Evolutionary conservation across 345 rosid species (phyloP), one percentile per base, ranked within the genome.

Genomic region (Clausena lansium): DNA sequence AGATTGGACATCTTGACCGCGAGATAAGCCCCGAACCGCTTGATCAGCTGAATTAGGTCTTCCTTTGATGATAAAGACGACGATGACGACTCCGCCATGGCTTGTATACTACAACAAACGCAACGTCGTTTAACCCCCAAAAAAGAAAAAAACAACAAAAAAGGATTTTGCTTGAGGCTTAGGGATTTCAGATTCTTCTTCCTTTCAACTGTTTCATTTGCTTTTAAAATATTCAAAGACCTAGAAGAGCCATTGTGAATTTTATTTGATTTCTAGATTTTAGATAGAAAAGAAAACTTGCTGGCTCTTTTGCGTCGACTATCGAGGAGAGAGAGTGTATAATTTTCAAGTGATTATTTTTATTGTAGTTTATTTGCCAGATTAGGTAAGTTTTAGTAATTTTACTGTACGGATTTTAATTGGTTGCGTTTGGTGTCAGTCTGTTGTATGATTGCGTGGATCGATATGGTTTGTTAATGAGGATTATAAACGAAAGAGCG

Each of bases 1-100:
- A 91, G 78, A 80, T 82, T 86, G 64, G 97, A 88, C 79, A 92
- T 88, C 83, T 85, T 92, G 87, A 86, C 36, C 67, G 95, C 87
- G 75, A 97, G 81, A 84, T 86, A 94, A 62, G 97, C 95, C 59
- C 99, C 93, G 72, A 97, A 85, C 9, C 98, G 95, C 83, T 93
- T 97, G 80, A 97, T 90, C 78, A 94, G 90, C 83, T 91, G 94
- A 54, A 94, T 77, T 71, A 94, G 84, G 81, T 94, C 97, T 50
- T 92, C 99, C 75, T 87, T 89, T 25, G 98, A 87, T 70, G 94
- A 85, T 7, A 76, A 76, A 8, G 82, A 84, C 9, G 84, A 80
- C 45, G 84, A 80, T 7, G 90, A 84, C 70, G 89, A 77, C 73
- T 88, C 92, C 55, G 91, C 90, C 95, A 91, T 91, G 61, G 66